Percentiles rank a stretch among this genome's conserved stretches.
phyloP scores from a whole-genome alignment of 2,329 filamentous ascomycete genomes.

The Fusarium anthophilum region DNA sequence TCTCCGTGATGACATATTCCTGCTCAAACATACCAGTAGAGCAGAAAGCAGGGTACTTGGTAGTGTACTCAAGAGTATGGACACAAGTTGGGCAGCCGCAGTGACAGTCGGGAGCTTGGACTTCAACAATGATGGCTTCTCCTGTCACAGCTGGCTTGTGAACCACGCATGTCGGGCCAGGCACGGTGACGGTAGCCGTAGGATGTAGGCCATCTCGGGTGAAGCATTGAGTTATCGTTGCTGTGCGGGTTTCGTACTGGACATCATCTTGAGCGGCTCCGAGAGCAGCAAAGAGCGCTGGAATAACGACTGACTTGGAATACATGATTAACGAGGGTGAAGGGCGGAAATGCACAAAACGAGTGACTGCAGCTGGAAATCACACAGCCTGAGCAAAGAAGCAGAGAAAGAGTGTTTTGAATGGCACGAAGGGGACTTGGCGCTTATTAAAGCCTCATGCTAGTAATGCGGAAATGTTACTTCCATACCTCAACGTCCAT shows the following conservation, averaged over 20 bases:
- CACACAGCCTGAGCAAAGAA: too few species aligned
- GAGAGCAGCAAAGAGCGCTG: neutral
- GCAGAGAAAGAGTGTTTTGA: too few species aligned
- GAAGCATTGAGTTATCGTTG: slow-evolving; percentile 28
- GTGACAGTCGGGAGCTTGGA: slow-evolving; percentile 26
- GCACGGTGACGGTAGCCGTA: neutral
- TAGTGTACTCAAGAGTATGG: slow-evolving; percentile 16
- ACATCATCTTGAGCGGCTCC: slow-evolving; percentile 2
- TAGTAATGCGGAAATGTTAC: neutral
- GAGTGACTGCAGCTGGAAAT: neutral
- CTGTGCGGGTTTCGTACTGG: slow-evolving; percentile 8
- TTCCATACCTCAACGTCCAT: neutral
- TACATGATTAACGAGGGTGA: slow-evolving; percentile 5
- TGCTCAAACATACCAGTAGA: slow-evolving; percentile 20
- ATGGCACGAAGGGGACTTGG: neutral
- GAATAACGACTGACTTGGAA: neutral
- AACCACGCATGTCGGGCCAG: neutral
- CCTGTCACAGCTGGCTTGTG: slow-evolving; percentile 17
- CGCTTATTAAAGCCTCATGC: neutral
- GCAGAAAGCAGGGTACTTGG: slow-evolving; percentile 18
- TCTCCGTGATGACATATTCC: slow-evolving; percentile 25
- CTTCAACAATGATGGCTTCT: slow-evolving; percentile 13
- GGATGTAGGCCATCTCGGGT: neutral
- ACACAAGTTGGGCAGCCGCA: slow-evolving; percentile 28
- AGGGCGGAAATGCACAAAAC: neutral